phyloP scores from a whole-genome alignment of 228 moss, liverwort and hornwort species.

The Sphagnum fallax region DNA sequence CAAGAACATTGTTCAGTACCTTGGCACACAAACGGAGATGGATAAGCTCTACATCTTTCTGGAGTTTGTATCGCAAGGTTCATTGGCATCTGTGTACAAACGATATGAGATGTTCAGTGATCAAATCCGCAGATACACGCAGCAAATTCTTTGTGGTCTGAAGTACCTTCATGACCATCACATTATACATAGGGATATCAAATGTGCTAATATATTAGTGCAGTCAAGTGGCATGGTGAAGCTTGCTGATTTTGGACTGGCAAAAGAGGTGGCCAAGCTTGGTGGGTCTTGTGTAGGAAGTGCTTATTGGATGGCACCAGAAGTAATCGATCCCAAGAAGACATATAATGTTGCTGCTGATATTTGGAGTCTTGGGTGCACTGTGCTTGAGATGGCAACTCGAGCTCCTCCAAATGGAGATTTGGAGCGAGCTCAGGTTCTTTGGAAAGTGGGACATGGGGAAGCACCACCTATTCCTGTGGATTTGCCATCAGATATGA shows the following conservation, averaged over 20 bases:
- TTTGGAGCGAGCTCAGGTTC: conserved; percentile 60
- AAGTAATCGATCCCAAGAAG: conserved; percentile 80
- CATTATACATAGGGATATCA: conserved; percentile 90
- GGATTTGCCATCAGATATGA: conserved; percentile 35
- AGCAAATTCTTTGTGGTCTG: conserved; percentile 75
- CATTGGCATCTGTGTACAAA: conserved; percentile 68
- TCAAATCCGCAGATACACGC: conserved; percentile 65
- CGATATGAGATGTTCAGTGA: conserved; percentile 41
- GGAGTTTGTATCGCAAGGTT: conserved; percentile 80
- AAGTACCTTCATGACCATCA: conserved; percentile 82
- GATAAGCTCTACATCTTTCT: conserved; percentile 86
- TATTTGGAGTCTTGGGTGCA: conserved; percentile 97
- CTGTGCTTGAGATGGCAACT: conserved; percentile 81
- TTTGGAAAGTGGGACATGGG: conserved; percentile 87
- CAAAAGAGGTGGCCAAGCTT: conserved; percentile 77
- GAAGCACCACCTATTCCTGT: conserved; percentile 84
- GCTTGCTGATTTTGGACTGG: conserved; percentile 95
- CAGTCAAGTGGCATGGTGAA: conserved; percentile 66
- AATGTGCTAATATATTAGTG: conserved; percentile 91
- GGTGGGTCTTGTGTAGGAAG: conserved; percentile 80
- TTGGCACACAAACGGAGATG: conserved; percentile 75
- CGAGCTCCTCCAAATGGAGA: conserved; percentile 72
- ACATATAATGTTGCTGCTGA: conserved; percentile 72
- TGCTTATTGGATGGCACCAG: conserved; percentile 99
- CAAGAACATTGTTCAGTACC: conserved; percentile 85